Evolutionary conservation across 1,284 basidiomycete species (phyloP), one percentile per base, ranked within the genome.

Genomic region (Golubevia sp.): DNA sequence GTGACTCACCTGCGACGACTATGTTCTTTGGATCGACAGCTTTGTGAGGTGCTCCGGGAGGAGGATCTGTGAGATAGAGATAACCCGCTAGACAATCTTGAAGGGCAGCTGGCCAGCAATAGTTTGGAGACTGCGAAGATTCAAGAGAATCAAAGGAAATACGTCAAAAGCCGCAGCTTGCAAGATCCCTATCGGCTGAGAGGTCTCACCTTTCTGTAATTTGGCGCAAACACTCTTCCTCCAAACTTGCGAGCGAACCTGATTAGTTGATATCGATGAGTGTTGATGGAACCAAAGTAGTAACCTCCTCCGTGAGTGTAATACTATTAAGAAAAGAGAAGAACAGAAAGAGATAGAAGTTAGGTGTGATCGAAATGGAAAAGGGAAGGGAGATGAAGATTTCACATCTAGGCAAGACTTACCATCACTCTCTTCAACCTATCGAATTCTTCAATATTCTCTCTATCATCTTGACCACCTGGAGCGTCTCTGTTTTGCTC

Each of bases 81-180:
- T 87, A 97, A 3, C 93, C 90, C 1, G 94, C 91, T 8, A 97
- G 78, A 55, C 90, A 86, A 83, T 97, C 94, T 77, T 96, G 93
- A 13, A 44, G 38, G 25, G 62, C 7, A 66, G 56, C 24, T 64
- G 59, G 62, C 27, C 61, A 52, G 51, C 58, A 58, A 24, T 63
- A 63, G 49, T 63, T 57, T 20, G 62, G 62, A 30, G 65, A 61
- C 1, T n/a, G n/a, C n/a, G n/a, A n/a, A n/a, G n/a, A n/a, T n/a
- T n/a, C n/a, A n/a, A n/a, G n/a, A n/a, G n/a, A n/a, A n/a, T n/a
- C n/a, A n/a, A n/a, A n/a, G n/a, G n/a, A n/a, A n/a, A n/a, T n/a
- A n/a, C n/a, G n/a, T n/a, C n/a, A n/a, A n/a, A n/a, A n/a, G n/a
- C n/a, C n/a, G n/a, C n/a, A n/a, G n/a, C n/a, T n/a, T n/a, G n/a